Conservation (phyloP, 1,139 yeast genomes). For the Kurtzmaniella quercitrusa region DNA sequence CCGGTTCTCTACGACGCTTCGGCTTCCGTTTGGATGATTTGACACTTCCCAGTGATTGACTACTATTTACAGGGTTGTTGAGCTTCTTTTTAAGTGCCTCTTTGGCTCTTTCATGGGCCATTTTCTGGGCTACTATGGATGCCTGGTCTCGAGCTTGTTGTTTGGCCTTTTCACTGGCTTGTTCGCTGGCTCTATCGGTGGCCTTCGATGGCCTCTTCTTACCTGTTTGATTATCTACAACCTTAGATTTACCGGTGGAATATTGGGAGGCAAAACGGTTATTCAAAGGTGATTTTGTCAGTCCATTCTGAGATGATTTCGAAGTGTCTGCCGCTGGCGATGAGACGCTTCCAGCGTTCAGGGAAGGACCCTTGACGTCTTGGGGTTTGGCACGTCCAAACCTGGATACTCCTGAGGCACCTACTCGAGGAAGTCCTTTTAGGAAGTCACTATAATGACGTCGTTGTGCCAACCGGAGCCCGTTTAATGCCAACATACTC, state of each 20-base stretch:
- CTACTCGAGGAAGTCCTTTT: conserved; percentile 21
- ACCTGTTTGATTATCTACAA: neutral
- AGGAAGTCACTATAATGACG: conserved; percentile 19
- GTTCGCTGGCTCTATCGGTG: neutral
- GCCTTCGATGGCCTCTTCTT: neutral
- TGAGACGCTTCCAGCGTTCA: neutral
- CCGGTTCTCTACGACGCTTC: conserved; percentile 15
- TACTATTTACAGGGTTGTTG: neutral
- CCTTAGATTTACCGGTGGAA: neutral
- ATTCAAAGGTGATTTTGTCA: neutral
- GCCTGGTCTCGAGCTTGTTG: neutral
- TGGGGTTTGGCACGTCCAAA: conserved; percentile 12
- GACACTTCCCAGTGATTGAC: conserved; percentile 1
- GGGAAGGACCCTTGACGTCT: neutral
- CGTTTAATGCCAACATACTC: neutral
- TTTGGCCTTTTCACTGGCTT: conserved; percentile 6
- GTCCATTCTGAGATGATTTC: neutral
- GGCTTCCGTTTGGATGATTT: conserved; percentile 4
- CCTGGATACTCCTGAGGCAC: conserved; percentile 15
- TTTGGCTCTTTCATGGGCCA: conserved; percentile 7
- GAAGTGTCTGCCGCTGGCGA: neutral
- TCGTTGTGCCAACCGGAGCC: neutral
- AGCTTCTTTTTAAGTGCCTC: conserved; percentile 6
- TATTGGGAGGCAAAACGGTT: neutral
- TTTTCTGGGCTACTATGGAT: neutral